A percentile compares a stretch with the other conserved stretches of the same genome.
Evolutionary conservation across 768 basidiomycete genomes (phyloP).

Genomic region (Psilocybe cubensis): DNA sequence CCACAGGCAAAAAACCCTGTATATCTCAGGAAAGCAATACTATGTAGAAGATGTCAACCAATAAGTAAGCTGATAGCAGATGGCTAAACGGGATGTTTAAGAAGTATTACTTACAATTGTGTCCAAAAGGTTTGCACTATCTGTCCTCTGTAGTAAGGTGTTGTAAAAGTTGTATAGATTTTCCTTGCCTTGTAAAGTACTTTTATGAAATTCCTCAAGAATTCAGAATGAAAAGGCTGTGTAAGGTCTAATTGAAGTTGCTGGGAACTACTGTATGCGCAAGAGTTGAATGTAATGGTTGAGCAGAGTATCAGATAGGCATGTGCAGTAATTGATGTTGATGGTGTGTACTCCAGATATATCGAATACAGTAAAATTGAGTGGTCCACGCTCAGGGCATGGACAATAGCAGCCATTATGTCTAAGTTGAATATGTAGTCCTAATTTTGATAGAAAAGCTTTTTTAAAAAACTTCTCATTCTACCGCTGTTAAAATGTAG

Average conservation of each 20-base stretch:
- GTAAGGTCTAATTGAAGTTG: not conserved
- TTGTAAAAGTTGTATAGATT: slow-evolving; percentile 16
- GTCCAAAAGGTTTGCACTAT: not conserved
- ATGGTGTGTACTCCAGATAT: slow-evolving; percentile 8
- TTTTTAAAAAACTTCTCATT: slow-evolving; percentile 15
- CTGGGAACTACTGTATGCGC: slow-evolving; percentile 10
- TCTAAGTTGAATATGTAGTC: slow-evolving; percentile 15
- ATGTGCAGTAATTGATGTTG: slow-evolving; percentile 16
- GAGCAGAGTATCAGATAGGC: not conserved
- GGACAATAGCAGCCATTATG: slow-evolving; percentile 15
- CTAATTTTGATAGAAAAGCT: not conserved
- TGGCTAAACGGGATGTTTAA: no score
- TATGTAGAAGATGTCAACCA: not conserved
- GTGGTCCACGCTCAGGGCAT: slow-evolving; percentile 3
- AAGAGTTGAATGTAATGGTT: slow-evolving; percentile 6
- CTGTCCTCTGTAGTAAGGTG: slow-evolving; percentile 1
- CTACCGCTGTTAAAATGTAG: slow-evolving; percentile 3
- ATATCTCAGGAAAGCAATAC: slow-evolving; percentile 13
- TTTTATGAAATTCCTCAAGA: slow-evolving; percentile 11
- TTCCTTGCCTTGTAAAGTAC: slow-evolving; percentile 12
- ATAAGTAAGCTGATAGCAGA: not conserved
- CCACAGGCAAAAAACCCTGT: slow-evolving; percentile 15
- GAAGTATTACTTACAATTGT: slow-evolving; percentile 1
- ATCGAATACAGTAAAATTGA: slow-evolving; percentile 16
- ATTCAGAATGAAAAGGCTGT: slow-evolving; percentile 16